A percentile compares a stretch with the other conserved stretches of the same genome.
These are phyloP conservation scores for Scedosporium boydii DNA, from an alignment of 2,329 filamentous ascomycete genomes.

Conservation along the genomic window DNA sequence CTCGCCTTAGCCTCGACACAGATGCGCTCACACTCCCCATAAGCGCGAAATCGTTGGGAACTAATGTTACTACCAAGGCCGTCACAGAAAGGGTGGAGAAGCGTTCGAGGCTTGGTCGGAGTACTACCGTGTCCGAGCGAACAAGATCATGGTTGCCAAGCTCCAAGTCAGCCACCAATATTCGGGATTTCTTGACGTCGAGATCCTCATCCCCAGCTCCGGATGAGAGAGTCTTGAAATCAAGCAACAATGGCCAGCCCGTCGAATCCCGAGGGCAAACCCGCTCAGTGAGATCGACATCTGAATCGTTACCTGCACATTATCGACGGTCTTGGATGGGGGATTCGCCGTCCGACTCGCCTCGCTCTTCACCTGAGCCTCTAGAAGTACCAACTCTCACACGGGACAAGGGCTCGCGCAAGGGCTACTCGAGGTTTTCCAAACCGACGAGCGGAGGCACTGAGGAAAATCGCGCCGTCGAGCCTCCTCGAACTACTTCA, in stretches of 20 bases:
- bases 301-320: neutral
- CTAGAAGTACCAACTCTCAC: neutral
- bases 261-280: neutral
- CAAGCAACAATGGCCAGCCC: neutral
- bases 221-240: neutral
- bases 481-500: slow-evolving; percentile 26
- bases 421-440: slow-evolving; percentile 2
- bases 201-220: neutral
- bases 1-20: slow-evolving; percentile 28
- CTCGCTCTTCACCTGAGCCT: slow-evolving; percentile 1
- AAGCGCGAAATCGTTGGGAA: neutral
- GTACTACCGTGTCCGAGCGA: slow-evolving; percentile 37
- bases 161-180: slow-evolving; percentile 30
- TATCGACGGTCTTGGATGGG: slow-evolving; percentile 7
- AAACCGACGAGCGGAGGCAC: neutral
- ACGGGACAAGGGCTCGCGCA: slow-evolving; percentile 5
- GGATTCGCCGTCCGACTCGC: slow-evolving; percentile 10
- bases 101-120: slow-evolving; percentile 24
- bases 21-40: slow-evolving; percentile 1
- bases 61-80: neutral
- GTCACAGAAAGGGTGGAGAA: slow-evolving; percentile 8
- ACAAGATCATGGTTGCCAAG: slow-evolving; percentile 43
- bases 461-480: slow-evolving; percentile 10
- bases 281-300: neutral
- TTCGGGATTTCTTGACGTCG: slow-evolving; percentile 17